A percentile compares a stretch with the other conserved stretches of the same genome.
Evolutionary conservation across 1,139 yeast genomes (phyloP).

Genomic region (Debaryomyces psychrophilus): DNA sequence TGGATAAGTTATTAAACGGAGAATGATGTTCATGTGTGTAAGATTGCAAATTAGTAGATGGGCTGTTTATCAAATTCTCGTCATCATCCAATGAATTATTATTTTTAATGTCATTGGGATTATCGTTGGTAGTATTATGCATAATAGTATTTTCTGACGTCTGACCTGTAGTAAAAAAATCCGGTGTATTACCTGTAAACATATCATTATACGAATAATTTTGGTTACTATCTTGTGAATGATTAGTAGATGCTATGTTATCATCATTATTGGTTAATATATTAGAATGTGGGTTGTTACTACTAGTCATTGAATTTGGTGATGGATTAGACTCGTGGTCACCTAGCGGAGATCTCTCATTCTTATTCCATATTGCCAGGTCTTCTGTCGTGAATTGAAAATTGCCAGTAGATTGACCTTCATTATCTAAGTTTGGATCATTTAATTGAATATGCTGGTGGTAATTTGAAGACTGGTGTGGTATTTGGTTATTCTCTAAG

Average conservation of each 20-base stretch:
- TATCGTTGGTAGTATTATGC: slow-evolving; percentile 9
- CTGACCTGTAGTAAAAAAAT: slow-evolving; percentile 29
- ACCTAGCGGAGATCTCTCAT: slow-evolving; percentile 27
- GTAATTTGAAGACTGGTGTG: slow-evolving; percentile 15
- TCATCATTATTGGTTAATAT: slow-evolving; percentile 11
- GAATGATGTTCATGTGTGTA: slow-evolving; percentile 18
- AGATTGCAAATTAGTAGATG: slow-evolving; percentile 22
- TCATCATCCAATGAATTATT: slow-evolving; percentile 9
- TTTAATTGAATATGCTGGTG: slow-evolving; percentile 21
- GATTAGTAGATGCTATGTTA: slow-evolving; percentile 17
- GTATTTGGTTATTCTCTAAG: slow-evolving; percentile 39
- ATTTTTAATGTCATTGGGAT: slow-evolving; percentile 7
- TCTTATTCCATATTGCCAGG: slow-evolving; percentile 29
- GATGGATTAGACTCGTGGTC: slow-evolving; percentile 30
- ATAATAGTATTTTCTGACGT: slow-evolving; percentile 24
- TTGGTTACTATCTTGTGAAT: slow-evolving; percentile 9
- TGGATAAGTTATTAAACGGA: slow-evolving; percentile 10
- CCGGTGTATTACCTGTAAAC: slow-evolving; percentile 34
- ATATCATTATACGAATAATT: slow-evolving; percentile 21
- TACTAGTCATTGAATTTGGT: slow-evolving; percentile 25
- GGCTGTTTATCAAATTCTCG: slow-evolving; percentile 21
- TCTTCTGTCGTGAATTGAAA: slow-evolving; percentile 22
- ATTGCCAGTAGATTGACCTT: slow-evolving; percentile 19
- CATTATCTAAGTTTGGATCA: slow-evolving; percentile 18
- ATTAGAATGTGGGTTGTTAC: slow-evolving; percentile 14